phyloP scores from a whole-genome alignment of 139 green algal species.

The Spirogloea muscicola region DNA sequence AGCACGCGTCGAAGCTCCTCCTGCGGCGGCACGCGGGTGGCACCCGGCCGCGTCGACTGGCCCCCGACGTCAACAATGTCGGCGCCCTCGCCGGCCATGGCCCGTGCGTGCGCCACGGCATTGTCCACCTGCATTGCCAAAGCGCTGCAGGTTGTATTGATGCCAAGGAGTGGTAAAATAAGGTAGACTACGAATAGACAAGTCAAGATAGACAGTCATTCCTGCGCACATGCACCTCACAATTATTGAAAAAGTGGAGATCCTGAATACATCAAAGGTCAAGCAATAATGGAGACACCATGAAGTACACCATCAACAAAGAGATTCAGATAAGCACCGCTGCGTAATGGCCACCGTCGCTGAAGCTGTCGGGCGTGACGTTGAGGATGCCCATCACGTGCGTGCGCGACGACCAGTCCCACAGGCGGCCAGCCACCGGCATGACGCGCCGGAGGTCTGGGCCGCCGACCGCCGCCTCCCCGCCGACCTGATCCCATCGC shows the following conservation, averaged over 20 bases:
- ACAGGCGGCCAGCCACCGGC: constrained; percentile 43
- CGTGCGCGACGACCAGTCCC: constrained; percentile 45
- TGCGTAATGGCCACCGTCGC: constrained; percentile 65
- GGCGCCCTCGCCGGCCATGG: constrained; percentile 72
- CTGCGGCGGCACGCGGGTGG: constrained; percentile 19
- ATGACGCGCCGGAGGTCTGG: constrained; percentile 52
- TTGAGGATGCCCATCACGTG: constrained; percentile 94
- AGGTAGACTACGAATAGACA: too few species aligned
- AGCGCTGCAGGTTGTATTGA: too few species aligned
- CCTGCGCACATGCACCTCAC: too few species aligned
- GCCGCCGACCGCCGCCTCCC: constrained; percentile 38
- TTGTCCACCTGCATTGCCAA: too few species aligned
- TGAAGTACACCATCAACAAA: too few species aligned
- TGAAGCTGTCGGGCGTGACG: constrained; percentile 95
- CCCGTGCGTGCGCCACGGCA: constrained; percentile 59
- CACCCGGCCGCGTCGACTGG: constrained; percentile 74
- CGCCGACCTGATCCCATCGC: constrained; percentile 40
- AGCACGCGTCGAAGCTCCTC: constrained; percentile 76
- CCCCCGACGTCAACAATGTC: constrained; percentile 90
- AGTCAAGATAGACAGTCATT: too few species aligned
- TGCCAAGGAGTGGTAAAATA: too few species aligned
- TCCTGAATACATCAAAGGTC: too few species aligned
- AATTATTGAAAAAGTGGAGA: too few species aligned
- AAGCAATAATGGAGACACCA: too few species aligned
- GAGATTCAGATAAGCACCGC: too few species aligned